Evolutionary conservation across 2,329 filamentous ascomycete species (phyloP).

Genomic region (Ophiocordyceps camponoti-saundersi): DNA sequence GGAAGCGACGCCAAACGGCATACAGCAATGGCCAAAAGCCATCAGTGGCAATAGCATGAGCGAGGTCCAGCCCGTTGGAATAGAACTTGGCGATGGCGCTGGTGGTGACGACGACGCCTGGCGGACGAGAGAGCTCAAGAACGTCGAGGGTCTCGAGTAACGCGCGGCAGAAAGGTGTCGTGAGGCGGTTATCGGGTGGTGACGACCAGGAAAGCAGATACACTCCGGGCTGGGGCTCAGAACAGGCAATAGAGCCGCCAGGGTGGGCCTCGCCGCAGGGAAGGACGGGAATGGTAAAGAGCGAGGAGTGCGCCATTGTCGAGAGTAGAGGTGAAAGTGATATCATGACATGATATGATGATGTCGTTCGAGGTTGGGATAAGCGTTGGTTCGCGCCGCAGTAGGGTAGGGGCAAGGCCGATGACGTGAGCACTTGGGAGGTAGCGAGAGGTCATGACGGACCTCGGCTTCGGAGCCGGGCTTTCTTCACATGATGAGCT

Average conservation of each 20-base stretch:
- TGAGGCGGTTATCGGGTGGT: slow-evolving; percentile 62
- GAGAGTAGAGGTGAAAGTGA: neutral
- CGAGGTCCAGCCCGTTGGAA: slow-evolving; percentile 66
- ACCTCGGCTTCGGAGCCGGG: neutral
- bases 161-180: slow-evolving; percentile 48
- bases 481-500: neutral
- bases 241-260: slow-evolving; percentile 45
- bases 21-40: slow-evolving; percentile 49
- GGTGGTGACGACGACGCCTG: slow-evolving; percentile 65
- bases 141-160: slow-evolving; percentile 58
- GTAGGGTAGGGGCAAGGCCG: no score
- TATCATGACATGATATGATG: neutral
- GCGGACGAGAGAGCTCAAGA: slow-evolving; percentile 42
- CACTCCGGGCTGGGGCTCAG: slow-evolving; percentile 38
- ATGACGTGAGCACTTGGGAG: no score
- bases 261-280: slow-evolving; percentile 21
- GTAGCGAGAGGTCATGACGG: neutral
- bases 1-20: slow-evolving; percentile 44
- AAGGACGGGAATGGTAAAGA: slow-evolving; percentile 35
- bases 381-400: neutral
- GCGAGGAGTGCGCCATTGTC: slow-evolving; percentile 1
- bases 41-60: slow-evolving; percentile 41
- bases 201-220: slow-evolving; percentile 60
- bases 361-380: neutral
- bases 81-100: slow-evolving; percentile 65